Percentiles rank a stretch among this genome's conserved stretches.
These are phyloP conservation scores for Xylaria flabelliformis DNA, from an alignment of 495 filamentous ascomycete genomes.

Conservation along the genomic window DNA sequence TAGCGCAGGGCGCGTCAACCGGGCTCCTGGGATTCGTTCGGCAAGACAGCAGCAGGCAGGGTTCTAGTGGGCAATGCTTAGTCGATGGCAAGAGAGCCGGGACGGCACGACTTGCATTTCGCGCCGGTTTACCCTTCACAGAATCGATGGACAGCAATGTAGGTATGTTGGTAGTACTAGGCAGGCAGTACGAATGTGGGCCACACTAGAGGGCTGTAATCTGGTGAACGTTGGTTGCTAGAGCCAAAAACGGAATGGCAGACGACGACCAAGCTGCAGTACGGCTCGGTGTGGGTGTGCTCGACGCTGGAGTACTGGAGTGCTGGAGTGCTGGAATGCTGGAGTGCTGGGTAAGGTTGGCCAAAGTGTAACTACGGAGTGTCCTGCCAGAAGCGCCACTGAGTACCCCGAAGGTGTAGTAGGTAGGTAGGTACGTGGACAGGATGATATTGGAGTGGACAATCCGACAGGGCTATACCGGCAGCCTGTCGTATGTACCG, in stretches of 20 bases:
- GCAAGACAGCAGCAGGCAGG: constrained; percentile 40
- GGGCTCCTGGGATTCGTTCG: constrained; percentile 45
- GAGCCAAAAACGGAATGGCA: constrained; percentile 28
- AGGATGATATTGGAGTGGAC: constrained; percentile 4
- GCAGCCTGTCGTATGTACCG: not conserved
- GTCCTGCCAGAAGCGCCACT: constrained; percentile 16
- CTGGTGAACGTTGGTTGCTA: constrained; percentile 25
- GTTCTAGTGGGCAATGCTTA: constrained; percentile 31
- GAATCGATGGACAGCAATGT: constrained; percentile 24
- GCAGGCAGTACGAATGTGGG: constrained; percentile 25
- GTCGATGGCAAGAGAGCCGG: constrained; percentile 38
- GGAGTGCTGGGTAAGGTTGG: constrained; percentile 17
- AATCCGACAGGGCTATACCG: not conserved
- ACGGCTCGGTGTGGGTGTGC: constrained; percentile 26
- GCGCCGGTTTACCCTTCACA: constrained; percentile 29
- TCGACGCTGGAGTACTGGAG: constrained; percentile 21
- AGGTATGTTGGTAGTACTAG: constrained; percentile 28
- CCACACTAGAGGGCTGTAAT: constrained; percentile 28
- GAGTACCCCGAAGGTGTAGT: constrained; percentile 19
- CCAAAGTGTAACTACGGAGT: constrained; percentile 18
- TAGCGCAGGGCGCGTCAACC: constrained; percentile 39
- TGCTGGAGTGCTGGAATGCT: not conserved
- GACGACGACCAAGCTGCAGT: constrained; percentile 24
- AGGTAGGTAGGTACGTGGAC: not conserved
- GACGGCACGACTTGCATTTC: constrained; percentile 42